Percentiles rank a stretch among this genome's conserved stretches.
Evolutionary conservation across 352 stramenopile species (phyloP).

Genomic region (Globisporangium megalacanthum): DNA sequence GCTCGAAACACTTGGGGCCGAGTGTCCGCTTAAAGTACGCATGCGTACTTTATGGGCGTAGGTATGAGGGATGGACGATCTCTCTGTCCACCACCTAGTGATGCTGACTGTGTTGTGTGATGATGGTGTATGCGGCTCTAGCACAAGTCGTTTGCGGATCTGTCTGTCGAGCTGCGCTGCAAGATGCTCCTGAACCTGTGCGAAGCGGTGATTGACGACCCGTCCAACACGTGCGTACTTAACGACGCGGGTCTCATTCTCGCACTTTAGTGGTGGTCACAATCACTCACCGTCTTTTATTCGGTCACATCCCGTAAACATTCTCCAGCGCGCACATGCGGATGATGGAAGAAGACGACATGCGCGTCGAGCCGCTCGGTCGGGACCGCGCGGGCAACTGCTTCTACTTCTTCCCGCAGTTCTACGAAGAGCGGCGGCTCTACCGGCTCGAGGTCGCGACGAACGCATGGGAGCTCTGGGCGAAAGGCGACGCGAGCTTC

Average conservation of each 20-base stretch:
- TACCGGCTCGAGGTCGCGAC: slow-evolving; percentile 53
- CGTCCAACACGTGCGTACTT: slow-evolving; percentile 54
- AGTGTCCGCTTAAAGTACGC: slow-evolving; percentile 52
- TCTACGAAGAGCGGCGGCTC: slow-evolving; percentile 77
- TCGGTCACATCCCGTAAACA: too few relatives aligned
- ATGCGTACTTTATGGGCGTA: background rate
- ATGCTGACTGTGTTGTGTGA: slow-evolving; percentile 8
- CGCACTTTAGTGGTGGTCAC: background rate
- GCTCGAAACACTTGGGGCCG: slow-evolving; percentile 39
- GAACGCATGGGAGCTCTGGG: slow-evolving; percentile 67
- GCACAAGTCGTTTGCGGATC: slow-evolving; percentile 70
- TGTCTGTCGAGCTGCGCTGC: slow-evolving; percentile 66
- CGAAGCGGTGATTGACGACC: slow-evolving; percentile 76
- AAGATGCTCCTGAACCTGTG: slow-evolving; percentile 81
- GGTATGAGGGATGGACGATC: background rate
- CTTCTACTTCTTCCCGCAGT: slow-evolving; percentile 85
- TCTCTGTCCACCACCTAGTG: background rate
- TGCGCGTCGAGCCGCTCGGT: slow-evolving; percentile 69
- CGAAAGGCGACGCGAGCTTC: slow-evolving; percentile 66
- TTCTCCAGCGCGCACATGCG: slow-evolving; percentile 67
- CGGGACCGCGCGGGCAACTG: slow-evolving; percentile 67
- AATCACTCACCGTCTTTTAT: background rate
- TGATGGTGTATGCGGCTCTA: slow-evolving; percentile 9
- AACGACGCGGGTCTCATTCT: too few relatives aligned
- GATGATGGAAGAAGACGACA: slow-evolving; percentile 84